Conservation (phyloP, 176 grass and related monocot species). For the Cocos nucifera region DNA sequence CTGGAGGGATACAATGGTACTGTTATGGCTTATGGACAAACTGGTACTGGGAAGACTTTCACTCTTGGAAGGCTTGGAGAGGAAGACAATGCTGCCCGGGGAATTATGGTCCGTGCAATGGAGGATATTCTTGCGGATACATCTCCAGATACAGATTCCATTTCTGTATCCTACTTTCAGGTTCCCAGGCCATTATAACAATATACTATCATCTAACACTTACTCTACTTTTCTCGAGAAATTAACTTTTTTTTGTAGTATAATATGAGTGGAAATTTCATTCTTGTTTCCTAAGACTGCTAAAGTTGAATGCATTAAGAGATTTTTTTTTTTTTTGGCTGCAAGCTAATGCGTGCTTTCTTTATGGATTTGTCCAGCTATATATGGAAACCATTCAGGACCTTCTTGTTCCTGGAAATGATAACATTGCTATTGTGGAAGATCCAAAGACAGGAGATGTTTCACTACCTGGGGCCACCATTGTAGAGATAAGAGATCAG, state of each 20-base stretch:
- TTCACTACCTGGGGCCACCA: constrained; percentile 80
- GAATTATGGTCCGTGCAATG: constrained; percentile 99
- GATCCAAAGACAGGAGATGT: constrained; percentile 95
- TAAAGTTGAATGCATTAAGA: no score
- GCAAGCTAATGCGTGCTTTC: background rate
- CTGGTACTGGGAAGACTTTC: constrained; percentile 99
- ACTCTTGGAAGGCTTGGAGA: constrained; percentile 97
- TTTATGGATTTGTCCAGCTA: constrained; percentile 41
- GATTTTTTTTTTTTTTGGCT: no score
- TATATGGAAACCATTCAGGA: constrained; percentile 99
- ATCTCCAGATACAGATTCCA: constrained; percentile 51
- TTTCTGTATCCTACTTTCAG: constrained; percentile 97
- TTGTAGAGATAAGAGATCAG: constrained; percentile 86
- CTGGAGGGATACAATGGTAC: constrained; percentile 98
- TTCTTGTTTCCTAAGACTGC: no score
- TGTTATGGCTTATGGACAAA: constrained; percentile 99
- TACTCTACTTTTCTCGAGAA: no score
- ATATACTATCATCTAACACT: no score
- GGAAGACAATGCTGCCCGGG: constrained; percentile 88
- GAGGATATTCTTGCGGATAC: constrained; percentile 95
- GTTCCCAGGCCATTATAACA: constrained; percentile 19
- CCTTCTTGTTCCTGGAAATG: constrained; percentile 93
- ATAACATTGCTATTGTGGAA: constrained; percentile 98
- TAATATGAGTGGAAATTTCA: no score
- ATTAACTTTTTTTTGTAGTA: no score